Evolutionary conservation across 352 stramenopile genomes (phyloP).

Genomic region (Pythium rishiriense): DNA sequence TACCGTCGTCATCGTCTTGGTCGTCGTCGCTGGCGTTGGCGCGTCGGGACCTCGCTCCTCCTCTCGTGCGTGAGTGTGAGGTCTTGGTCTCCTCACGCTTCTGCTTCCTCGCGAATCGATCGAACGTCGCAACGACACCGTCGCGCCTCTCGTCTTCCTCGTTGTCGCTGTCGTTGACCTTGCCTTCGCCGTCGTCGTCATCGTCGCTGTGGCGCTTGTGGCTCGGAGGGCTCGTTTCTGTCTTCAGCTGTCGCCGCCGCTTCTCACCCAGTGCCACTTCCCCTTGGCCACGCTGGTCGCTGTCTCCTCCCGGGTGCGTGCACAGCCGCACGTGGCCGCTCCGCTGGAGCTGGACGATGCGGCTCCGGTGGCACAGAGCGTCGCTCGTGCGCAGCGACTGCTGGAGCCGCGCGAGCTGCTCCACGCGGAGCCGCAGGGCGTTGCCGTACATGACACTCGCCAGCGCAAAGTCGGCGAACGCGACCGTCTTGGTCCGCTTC

Average conservation of each 20-base stretch:
- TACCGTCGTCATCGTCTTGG: slow-evolving; percentile 29
- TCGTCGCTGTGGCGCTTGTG: not conserved
- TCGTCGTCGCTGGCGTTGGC: not conserved
- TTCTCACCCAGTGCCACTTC: slow-evolving; percentile 5
- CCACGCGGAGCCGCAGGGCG: slow-evolving; percentile 26
- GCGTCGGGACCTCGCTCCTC: too few species aligned
- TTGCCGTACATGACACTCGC: slow-evolving; percentile 55
- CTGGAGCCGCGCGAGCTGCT: slow-evolving; percentile 25
- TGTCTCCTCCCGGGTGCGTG: slow-evolving; percentile 12
- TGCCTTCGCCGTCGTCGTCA: not conserved
- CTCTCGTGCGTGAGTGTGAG: too few species aligned
- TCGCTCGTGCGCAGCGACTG: slow-evolving; percentile 36
- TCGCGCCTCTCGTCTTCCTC: slow-evolving; percentile 8
- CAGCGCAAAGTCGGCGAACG: slow-evolving; percentile 61
- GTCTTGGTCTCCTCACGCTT: not conserved
- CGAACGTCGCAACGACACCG: slow-evolving; percentile 19
- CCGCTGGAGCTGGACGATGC: slow-evolving; percentile 72
- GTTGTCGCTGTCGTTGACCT: slow-evolving; percentile 11
- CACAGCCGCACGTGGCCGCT: slow-evolving; percentile 72
- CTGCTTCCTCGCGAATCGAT: slow-evolving; percentile 22
- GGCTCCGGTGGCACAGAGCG: slow-evolving; percentile 49
- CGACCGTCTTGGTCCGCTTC: slow-evolving; percentile 26
- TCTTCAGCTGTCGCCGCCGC: not conserved
- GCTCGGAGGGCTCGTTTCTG: not conserved
- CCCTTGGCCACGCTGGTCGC: not conserved